Percentiles rank a stretch among this genome's conserved stretches.
phyloP scores from a whole-genome alignment of 1,284 basidiomycete genomes.

The Melampsora americana region DNA sequence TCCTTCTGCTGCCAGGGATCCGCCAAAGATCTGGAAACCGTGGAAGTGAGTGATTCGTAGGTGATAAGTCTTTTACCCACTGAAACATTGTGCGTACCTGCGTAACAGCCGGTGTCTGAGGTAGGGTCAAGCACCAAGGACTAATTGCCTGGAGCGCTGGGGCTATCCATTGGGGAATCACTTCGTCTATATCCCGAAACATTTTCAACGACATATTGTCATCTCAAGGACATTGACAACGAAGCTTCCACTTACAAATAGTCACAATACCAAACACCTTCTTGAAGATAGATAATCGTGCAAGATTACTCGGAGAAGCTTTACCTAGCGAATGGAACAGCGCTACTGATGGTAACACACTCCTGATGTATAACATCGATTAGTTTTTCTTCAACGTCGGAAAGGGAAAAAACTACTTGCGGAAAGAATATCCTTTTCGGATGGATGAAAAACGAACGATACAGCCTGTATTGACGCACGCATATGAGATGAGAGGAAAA shows the following conservation, averaged over 20 bases:
- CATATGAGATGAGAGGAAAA: not conserved
- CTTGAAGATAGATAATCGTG: slow-evolving; percentile 18
- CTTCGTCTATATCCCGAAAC: not conserved
- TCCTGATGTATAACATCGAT: slow-evolving; percentile 8
- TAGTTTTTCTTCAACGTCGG: not conserved
- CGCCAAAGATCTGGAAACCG: slow-evolving; percentile 8
- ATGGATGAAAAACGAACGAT: slow-evolving; percentile 33
- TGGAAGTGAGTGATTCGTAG: too few relatives aligned
- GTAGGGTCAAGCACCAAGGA: slow-evolving; percentile 43
- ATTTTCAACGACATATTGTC: not conserved
- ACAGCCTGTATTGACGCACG: slow-evolving; percentile 14
- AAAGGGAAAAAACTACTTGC: not conserved
- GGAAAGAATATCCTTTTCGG: slow-evolving; percentile 31
- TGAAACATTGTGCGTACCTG: not conserved
- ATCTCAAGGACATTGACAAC: not conserved
- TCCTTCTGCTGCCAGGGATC: slow-evolving; percentile 32
- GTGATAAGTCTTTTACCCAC: too few relatives aligned
- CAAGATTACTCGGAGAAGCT: not conserved
- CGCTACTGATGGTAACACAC: slow-evolving; percentile 36
- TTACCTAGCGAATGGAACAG: slow-evolving; percentile 27
- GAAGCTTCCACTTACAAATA: slow-evolving; percentile 20
- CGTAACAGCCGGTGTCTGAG: slow-evolving; percentile 23
- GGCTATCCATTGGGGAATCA: slow-evolving; percentile 25
- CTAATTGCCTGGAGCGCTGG: slow-evolving; percentile 40
- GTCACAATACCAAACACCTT: slow-evolving; percentile 19